Evolutionary conservation across 768 basidiomycete species (phyloP).

Genomic region (Tulasnella sp.): DNA sequence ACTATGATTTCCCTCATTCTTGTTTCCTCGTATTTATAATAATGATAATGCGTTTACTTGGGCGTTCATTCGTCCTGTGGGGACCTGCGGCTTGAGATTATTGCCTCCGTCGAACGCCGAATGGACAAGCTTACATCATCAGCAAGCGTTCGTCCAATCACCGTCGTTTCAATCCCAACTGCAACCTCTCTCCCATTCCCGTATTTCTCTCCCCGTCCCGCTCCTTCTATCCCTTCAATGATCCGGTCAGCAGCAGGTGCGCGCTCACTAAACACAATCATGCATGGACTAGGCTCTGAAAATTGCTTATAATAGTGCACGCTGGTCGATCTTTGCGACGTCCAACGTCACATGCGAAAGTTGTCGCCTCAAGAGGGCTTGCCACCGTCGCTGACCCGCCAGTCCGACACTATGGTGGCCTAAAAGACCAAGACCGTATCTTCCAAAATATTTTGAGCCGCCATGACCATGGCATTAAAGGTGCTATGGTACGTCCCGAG

Average conservation of each 20-base stretch:
- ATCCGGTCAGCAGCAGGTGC: constrained; percentile 13
- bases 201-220: constrained; percentile 14
- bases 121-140: background rate
- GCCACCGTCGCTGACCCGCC: constrained; percentile 83
- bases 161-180: constrained; percentile 18
- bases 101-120: background rate
- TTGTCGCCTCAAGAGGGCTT: constrained; percentile 37
- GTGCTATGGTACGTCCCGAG: constrained; percentile 63
- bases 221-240: constrained; percentile 5
- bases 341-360: constrained; percentile 19
- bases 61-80: background rate
- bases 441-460: constrained; percentile 87
- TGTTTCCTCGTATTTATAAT: background rate
- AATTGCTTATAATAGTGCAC: background rate
- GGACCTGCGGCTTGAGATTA: background rate
- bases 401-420: constrained; percentile 84
- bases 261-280: background rate
- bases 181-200: constrained; percentile 6
- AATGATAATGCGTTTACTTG: background rate
- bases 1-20: background rate
- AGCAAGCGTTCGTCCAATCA: constrained; percentile 9
- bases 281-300: background rate
- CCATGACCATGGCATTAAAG: constrained; percentile 91
- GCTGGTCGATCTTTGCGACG: constrained; percentile 16
- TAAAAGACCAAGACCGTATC: constrained; percentile 91